Conservation (phyloP, 1,139 yeast species). For the Zygoascus sp. region DNA sequence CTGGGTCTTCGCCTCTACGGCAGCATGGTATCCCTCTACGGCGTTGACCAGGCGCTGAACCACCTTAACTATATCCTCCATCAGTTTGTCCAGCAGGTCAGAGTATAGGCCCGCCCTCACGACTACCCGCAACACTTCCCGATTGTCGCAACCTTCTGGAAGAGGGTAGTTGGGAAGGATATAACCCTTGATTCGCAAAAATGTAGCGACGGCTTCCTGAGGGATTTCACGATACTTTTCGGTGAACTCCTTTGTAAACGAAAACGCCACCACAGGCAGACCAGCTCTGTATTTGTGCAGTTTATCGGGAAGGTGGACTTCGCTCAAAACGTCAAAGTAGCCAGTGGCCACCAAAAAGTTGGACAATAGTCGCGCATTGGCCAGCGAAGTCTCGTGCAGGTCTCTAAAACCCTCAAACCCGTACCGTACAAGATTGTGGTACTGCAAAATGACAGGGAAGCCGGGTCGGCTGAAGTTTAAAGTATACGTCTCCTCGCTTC, state of each 20-base stretch:
- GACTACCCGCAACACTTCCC: slow-evolving; percentile 79
- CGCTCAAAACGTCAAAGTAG: slow-evolving; percentile 70
- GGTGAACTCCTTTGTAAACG: slow-evolving; percentile 55
- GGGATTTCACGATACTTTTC: slow-evolving; percentile 73
- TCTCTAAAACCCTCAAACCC: slow-evolving; percentile 69
- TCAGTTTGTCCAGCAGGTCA: slow-evolving; percentile 67
- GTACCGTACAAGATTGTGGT: slow-evolving; percentile 66
- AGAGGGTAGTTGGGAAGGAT: slow-evolving; percentile 87
- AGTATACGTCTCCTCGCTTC: slow-evolving; percentile 80
- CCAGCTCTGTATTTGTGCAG: slow-evolving; percentile 57
- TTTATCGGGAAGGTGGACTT: slow-evolving; percentile 47
- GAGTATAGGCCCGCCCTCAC: slow-evolving; percentile 68
- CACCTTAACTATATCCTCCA: slow-evolving; percentile 58
- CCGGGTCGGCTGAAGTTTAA: slow-evolving; percentile 92
- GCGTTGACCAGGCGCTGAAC: slow-evolving; percentile 51
- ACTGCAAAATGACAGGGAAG: slow-evolving; percentile 82
- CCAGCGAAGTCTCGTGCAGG: slow-evolving; percentile 57
- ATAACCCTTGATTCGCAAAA: slow-evolving; percentile 78
- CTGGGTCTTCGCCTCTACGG: slow-evolving; percentile 2
- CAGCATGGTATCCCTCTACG: slow-evolving; percentile 34
- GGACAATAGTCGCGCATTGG: slow-evolving; percentile 67
- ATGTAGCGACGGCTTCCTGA: slow-evolving; percentile 68
- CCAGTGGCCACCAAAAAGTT: slow-evolving; percentile 59
- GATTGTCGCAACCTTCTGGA: slow-evolving; percentile 51
- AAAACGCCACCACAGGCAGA: slow-evolving; percentile 85